Percentiles rank a stretch among this genome's conserved stretches.
phyloP scores from a whole-genome alignment of 495 filamentous ascomycete genomes.

The Letharia lupina region DNA sequence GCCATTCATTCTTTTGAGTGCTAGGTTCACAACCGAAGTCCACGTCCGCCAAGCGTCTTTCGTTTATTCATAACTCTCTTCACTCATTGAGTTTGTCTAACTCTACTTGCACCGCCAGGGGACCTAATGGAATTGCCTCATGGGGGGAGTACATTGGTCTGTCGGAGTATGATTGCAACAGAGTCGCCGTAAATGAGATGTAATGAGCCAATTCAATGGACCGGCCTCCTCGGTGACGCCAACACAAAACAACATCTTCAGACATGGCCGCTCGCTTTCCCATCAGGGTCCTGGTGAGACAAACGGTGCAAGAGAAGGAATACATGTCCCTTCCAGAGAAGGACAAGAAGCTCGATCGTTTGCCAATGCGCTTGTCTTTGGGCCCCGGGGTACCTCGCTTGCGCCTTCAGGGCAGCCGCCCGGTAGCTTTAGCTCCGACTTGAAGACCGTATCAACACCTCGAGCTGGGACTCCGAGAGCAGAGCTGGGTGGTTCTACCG shows the following conservation, averaged over 20 bases:
- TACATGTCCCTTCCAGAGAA: slow-evolving; percentile 34
- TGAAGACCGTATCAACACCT: slow-evolving; percentile 64
- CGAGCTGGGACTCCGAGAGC: slow-evolving; percentile 60
- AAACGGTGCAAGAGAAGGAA: slow-evolving; percentile 41
- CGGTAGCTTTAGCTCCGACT: slow-evolving; percentile 86
- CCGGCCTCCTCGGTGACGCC: slow-evolving; percentile 59
- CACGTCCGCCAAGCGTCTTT: neutral
- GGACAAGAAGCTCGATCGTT: slow-evolving; percentile 44
- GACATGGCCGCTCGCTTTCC: slow-evolving; percentile 46
- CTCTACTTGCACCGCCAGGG: neutral
- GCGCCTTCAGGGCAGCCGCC: slow-evolving; percentile 60
- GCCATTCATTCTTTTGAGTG: neutral
- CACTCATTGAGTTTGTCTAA: neutral
- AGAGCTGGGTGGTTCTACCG: slow-evolving; percentile 45
- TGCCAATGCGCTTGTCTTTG: slow-evolving; percentile 52
- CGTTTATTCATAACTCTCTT: neutral
- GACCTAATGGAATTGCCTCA: slow-evolving; percentile 12
- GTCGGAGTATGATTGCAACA: neutral
- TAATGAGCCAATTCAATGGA: slow-evolving; percentile 45
- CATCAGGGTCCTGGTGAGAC: slow-evolving; percentile 36
- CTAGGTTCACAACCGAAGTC: neutral
- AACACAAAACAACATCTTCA: slow-evolving; percentile 56
- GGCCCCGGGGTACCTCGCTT: slow-evolving; percentile 54
- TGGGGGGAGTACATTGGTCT: neutral
- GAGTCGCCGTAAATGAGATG: slow-evolving; percentile 14